These are phyloP conservation scores for Epithemia pelagica DNA, from an alignment of 108 stramenopile genomes.

Conservation along the genomic window DNA sequence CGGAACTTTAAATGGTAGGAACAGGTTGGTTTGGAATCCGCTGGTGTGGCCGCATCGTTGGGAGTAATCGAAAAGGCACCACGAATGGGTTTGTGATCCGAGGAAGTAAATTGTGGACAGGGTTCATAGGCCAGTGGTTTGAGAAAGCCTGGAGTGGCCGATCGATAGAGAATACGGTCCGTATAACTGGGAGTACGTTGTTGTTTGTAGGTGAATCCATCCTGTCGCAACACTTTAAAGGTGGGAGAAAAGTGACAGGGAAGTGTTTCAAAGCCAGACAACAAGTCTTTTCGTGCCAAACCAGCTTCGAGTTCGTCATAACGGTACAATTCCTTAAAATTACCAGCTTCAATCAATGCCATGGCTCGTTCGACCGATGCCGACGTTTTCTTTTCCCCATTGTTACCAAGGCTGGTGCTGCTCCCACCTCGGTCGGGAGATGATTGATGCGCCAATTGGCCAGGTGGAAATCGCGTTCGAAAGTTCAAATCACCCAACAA, in stretches of 20 bases:
- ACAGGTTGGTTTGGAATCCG: neutral
- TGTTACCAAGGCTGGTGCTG: too few species aligned
- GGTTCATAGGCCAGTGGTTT: constrained; percentile 49
- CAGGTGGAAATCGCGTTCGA: constrained; percentile 25
- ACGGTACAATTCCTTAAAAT: constrained; percentile 40
- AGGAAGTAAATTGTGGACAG: constrained; percentile 44
- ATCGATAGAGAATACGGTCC: constrained; percentile 78
- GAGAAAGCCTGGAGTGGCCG: constrained; percentile 29
- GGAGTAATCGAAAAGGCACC: constrained; percentile 40
- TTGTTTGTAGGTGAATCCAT: constrained; percentile 54
- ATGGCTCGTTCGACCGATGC: constrained; percentile 4
- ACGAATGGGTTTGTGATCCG: constrained; percentile 84
- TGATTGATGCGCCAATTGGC: constrained; percentile 25
- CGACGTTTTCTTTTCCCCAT: constrained; percentile 4
- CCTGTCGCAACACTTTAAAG: constrained; percentile 59
- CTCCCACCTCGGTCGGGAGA: too few species aligned
- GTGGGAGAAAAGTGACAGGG: constrained; percentile 70
- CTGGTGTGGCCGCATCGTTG: constrained; percentile 9
- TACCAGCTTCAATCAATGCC: constrained; percentile 18
- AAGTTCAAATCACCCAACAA: constrained; percentile 59
- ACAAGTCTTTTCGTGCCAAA: constrained; percentile 35
- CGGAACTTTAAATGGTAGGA: neutral
- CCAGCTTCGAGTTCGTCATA: constrained; percentile 44
- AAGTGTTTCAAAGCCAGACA: constrained; percentile 47
- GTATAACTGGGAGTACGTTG: constrained; percentile 75